These are phyloP conservation scores for Torulaspora franciscae DNA, from an alignment of 805 yeast genomes.

Conservation along the genomic window DNA sequence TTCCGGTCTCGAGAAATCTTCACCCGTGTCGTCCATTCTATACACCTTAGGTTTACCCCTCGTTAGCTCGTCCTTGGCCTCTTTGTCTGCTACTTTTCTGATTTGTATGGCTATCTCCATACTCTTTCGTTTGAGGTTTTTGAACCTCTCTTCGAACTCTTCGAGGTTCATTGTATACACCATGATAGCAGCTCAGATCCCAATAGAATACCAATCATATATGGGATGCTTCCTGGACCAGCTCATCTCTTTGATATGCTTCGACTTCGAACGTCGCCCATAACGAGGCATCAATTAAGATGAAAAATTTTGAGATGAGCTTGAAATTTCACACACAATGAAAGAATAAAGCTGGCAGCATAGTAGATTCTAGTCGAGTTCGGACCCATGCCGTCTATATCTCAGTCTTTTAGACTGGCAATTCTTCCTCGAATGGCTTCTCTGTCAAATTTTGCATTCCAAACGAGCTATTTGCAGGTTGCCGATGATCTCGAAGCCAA, in stretches of 20 bases:
- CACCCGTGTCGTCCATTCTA: conserved; percentile 16
- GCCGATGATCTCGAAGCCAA: conserved; percentile 22
- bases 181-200: background rate
- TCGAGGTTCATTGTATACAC: conserved; percentile 10
- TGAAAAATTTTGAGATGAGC: conserved; percentile 18
- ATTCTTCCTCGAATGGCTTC: conserved; percentile 33
- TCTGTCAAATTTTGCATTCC: conserved; percentile 25
- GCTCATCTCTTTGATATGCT: background rate
- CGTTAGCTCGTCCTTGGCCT: conserved; percentile 9
- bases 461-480: conserved; percentile 25
- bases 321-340: background rate
- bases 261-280: background rate
- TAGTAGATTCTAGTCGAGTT: background rate
- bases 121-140: conserved; percentile 18
- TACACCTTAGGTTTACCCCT: conserved; percentile 26
- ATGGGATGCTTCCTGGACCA: background rate
- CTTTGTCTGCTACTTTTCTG: conserved; percentile 21
- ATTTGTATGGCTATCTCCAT: conserved; percentile 20
- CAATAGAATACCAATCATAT: too few species aligned
- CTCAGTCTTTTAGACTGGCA: conserved; percentile 36
- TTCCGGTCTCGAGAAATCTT: background rate
- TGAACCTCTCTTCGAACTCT: conserved; percentile 15
- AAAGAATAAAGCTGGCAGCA: background rate
- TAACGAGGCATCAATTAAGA: background rate
- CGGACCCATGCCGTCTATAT: conserved; percentile 28